Evolutionary conservation across 1,139 yeast genomes (phyloP).

Genomic region (Yamadazyma dushanensis): DNA sequence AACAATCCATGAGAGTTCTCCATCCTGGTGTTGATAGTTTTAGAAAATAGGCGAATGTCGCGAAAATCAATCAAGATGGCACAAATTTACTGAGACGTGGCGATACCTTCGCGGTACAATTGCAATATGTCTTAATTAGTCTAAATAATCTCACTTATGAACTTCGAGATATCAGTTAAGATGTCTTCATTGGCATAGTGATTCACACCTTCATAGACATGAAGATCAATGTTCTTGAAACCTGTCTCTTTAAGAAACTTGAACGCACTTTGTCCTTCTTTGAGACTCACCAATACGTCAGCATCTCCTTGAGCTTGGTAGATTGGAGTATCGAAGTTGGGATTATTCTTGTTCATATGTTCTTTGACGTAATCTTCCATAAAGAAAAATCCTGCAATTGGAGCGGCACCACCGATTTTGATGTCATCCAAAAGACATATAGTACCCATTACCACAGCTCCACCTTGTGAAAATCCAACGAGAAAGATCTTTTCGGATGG

Average conservation of each 20-base stretch:
- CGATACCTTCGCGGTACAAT: too few species aligned
- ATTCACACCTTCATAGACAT: slow-evolving; percentile 59
- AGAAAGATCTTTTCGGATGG: slow-evolving; percentile 72
- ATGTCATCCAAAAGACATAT: slow-evolving; percentile 42
- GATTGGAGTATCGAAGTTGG: slow-evolving; percentile 69
- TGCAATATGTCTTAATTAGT: too few species aligned
- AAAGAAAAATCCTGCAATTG: slow-evolving; percentile 72
- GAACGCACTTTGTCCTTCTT: slow-evolving; percentile 48
- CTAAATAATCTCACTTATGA: too few species aligned
- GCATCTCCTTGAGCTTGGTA: slow-evolving; percentile 86
- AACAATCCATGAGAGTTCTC: slow-evolving; percentile 7
- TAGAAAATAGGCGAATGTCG: not conserved
- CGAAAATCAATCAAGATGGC: not conserved
- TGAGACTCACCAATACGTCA: slow-evolving; percentile 64
- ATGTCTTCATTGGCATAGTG: slow-evolving; percentile 73
- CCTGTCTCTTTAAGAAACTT: slow-evolving; percentile 52
- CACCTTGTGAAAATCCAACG: slow-evolving; percentile 97
- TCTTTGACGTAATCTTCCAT: slow-evolving; percentile 26
- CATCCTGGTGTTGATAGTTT: slow-evolving; percentile 6
- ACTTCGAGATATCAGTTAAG: slow-evolving; percentile 47
- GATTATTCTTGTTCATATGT: too few species aligned
- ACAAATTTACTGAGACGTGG: not conserved
- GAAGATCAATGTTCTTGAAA: slow-evolving; percentile 53
- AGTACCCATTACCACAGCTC: slow-evolving; percentile 69
- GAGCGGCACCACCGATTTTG: slow-evolving; percentile 78